A percentile compares a stretch with the other conserved stretches of the same genome.
Conservation (phyloP, 1,284 basidiomycete genomes). For the Fomitopsis pinicola region DNA sequence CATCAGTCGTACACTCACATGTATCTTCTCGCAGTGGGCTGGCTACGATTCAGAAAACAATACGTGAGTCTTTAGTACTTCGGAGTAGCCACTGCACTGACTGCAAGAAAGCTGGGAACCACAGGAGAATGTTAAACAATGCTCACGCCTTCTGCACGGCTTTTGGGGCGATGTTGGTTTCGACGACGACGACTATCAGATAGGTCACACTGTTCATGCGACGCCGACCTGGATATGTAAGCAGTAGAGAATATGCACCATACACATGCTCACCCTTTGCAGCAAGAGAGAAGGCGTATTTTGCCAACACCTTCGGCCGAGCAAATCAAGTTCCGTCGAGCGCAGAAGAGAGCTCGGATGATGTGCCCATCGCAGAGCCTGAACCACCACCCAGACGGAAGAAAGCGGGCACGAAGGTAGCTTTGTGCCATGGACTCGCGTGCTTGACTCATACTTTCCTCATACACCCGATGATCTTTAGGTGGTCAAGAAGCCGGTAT, state of each 20-base stretch:
- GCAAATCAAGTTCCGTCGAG: slow-evolving; percentile 16
- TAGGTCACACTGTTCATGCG: slow-evolving; percentile 40
- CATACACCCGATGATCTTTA: neutral
- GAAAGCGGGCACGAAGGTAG: neutral
- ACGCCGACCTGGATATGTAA: slow-evolving; percentile 24
- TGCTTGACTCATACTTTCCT: neutral
- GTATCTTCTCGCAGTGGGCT: slow-evolving; percentile 38
- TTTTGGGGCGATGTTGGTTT: slow-evolving; percentile 63
- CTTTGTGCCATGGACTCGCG: neutral
- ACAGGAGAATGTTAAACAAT: slow-evolving; percentile 46
- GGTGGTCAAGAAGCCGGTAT: neutral
- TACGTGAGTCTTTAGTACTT: slow-evolving; percentile 30
- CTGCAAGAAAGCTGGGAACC: slow-evolving; percentile 58
- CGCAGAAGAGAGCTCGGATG: slow-evolving; percentile 22
- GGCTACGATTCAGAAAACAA: slow-evolving; percentile 45
- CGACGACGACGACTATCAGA: slow-evolving; percentile 48
- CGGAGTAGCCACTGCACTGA: slow-evolving; percentile 1
- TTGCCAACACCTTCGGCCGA: slow-evolving; percentile 35
- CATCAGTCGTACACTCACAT: neutral
- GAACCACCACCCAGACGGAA: neutral
- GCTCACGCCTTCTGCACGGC: slow-evolving; percentile 48
- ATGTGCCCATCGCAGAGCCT: neutral
- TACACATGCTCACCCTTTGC: neutral
- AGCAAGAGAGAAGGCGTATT: slow-evolving; percentile 40
- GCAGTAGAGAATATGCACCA: neutral